phyloP scores from a whole-genome alignment of 371 early-diverging fungal species.

The Rhizopus sp. region DNA sequence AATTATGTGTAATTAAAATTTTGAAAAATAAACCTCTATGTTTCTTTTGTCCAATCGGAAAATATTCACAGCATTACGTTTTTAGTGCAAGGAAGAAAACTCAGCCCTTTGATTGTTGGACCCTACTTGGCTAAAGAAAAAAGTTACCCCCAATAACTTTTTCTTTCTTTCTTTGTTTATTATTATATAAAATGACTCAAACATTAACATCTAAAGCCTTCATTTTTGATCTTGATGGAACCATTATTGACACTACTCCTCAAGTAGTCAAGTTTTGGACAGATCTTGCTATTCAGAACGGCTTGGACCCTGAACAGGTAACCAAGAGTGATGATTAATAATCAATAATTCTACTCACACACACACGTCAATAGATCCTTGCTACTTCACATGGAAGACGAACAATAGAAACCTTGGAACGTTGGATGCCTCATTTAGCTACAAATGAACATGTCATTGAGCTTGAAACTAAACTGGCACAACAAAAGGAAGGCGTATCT shows the following conservation, averaged over 20 bases:
- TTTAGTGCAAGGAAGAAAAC: background rate
- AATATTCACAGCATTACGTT: background rate
- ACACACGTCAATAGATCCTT: slow-evolving; percentile 25
- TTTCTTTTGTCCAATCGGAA: slow-evolving; percentile 1
- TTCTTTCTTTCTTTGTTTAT: slow-evolving; percentile 10
- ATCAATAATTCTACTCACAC: background rate
- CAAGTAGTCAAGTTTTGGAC: slow-evolving; percentile 47
- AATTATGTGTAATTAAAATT: background rate
- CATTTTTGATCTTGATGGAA: slow-evolving; percentile 53
- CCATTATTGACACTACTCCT: slow-evolving; percentile 52
- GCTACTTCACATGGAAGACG: slow-evolving; percentile 47
- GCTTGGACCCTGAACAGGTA: slow-evolving; percentile 48
- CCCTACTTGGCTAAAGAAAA: background rate
- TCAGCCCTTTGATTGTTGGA: no score
- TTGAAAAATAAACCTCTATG: background rate
- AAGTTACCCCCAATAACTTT: background rate
- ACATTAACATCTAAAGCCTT: slow-evolving; percentile 28
- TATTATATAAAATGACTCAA: background rate
- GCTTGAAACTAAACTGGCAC: slow-evolving; percentile 32
- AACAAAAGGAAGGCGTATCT: slow-evolving; percentile 38
- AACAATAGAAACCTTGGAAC: slow-evolving; percentile 46
- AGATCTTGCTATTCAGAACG: slow-evolving; percentile 35
- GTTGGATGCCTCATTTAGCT: slow-evolving; percentile 42
- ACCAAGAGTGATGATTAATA: background rate
- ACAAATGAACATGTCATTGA: slow-evolving; percentile 34